Base-by-base conservation (phyloP, 352 stramenopile species). In the Plasmopara viticola region DNA sequence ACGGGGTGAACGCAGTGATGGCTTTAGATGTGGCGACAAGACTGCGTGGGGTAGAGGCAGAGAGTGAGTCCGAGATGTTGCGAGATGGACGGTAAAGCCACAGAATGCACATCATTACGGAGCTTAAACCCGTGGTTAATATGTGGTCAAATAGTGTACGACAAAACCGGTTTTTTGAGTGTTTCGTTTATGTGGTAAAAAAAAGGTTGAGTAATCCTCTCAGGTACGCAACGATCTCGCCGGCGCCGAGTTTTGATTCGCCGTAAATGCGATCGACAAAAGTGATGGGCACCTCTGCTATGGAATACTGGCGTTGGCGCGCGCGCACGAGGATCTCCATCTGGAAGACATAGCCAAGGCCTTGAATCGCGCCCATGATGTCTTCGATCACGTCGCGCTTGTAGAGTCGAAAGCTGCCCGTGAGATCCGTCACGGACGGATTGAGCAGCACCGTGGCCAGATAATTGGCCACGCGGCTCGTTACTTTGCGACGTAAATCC, bases 211-310 rank as follows among this genome's bases (percentile, higher is more conserved):
- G 40, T 35, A 98, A 66, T 30, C 94, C 95, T 56, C 97, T 97
- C 31, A 98, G 72, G 69, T 98, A 99, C 64, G 95, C 78, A 37
- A 98, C 78, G 70, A 99, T 98, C 81, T 99, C 96, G 48, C 87
- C 93, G 6, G 92, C 86, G 31, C 96, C 96, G n/a, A 99, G 74
- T 74, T 99, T 99, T 43, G 91, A 98, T 73, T 98, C 90, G 53
- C 96, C 96, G 69, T 99, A 99, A 60, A 99, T 97, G 56, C 96
- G 82, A 84, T 99, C 96, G 6, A 99, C 96, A 66, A 99, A 99
- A 15, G 87, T 95, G 65, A 99, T 99, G 0, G 94, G 94, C 28
- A 99, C 93, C 67, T 99, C 96, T 33, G 66, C 86, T 54, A 99
- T 95, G 28, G 64, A 80, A 69, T 96, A 98, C 18, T 90, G 74